Evolutionary conservation across 805 yeast species (phyloP).

Genomic region (Candida tallmaniae): DNA sequence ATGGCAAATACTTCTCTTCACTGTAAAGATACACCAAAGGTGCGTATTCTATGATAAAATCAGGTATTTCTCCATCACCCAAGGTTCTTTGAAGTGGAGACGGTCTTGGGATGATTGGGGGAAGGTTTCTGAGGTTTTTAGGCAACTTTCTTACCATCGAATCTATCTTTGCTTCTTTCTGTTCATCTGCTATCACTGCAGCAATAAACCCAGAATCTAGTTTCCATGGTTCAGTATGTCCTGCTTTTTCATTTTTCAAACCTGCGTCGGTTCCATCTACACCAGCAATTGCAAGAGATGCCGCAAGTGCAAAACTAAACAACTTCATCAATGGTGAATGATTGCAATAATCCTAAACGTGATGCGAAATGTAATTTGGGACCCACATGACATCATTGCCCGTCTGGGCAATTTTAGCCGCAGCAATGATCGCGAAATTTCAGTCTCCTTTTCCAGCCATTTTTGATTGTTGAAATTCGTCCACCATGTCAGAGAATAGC

Average conservation of each 20-base stretch:
- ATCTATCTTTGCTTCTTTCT: conserved; percentile 13
- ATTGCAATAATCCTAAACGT: too few species aligned
- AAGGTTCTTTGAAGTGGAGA: conserved; percentile 32
- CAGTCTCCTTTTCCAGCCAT: too few species aligned
- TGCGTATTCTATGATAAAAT: conserved; percentile 56
- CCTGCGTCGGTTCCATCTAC: too few species aligned
- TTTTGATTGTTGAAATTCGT: too few species aligned
- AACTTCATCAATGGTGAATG: too few species aligned
- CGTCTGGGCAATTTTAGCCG: too few species aligned
- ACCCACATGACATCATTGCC: too few species aligned
- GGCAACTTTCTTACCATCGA: conserved; percentile 23
- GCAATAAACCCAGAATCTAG: conserved; percentile 15
- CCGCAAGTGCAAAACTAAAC: too few species aligned
- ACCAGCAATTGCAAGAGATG: background rate
- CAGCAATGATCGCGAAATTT: too few species aligned
- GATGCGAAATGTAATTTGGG: too few species aligned
- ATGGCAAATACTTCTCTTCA: conserved; percentile 84
- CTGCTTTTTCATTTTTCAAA: too few species aligned
- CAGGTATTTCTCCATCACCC: conserved; percentile 55
- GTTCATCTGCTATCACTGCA: conserved; percentile 17
- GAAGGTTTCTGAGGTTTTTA: conserved; percentile 21
- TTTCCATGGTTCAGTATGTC: too few species aligned
- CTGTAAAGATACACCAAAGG: conserved; percentile 85
- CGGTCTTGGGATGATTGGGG: conserved; percentile 37
- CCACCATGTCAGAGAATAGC: conserved; percentile 12